Evolutionary conservation across 2,329 filamentous ascomycete species (phyloP).

Genomic region (Pseudogymnoascus sp.): DNA sequence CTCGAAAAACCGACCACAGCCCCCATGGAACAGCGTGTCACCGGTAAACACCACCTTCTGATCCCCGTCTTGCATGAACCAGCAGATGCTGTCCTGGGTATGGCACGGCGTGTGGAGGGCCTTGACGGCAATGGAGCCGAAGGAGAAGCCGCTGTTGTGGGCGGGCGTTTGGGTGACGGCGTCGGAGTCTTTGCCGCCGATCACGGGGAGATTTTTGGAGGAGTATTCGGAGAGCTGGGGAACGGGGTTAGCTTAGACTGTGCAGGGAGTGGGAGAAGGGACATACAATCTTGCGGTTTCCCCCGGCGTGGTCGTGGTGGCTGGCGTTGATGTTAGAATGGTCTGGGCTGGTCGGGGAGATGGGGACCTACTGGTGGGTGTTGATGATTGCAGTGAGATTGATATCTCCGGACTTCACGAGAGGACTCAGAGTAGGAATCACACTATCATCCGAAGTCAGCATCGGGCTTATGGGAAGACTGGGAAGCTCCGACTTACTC

Average conservation of each 20-base stretch:
- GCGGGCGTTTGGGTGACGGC: slow-evolving; percentile 69
- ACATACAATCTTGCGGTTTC: slow-evolving; percentile 72
- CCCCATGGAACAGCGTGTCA: slow-evolving; percentile 76
- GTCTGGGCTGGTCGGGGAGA: not conserved
- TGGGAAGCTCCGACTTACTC: slow-evolving; percentile 47
- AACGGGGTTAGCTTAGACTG: not conserved
- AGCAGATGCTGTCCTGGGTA: slow-evolving; percentile 98
- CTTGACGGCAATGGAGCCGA: slow-evolving; percentile 76
- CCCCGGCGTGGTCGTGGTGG: slow-evolving; percentile 90
- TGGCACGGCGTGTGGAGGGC: slow-evolving; percentile 95
- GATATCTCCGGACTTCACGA: slow-evolving; percentile 62
- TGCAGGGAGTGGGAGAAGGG: slow-evolving; percentile 10
- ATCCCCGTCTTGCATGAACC: slow-evolving; percentile 73
- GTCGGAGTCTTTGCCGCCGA: slow-evolving; percentile 81
- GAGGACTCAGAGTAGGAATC: slow-evolving; percentile 60
- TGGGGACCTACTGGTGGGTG: slow-evolving; percentile 75
- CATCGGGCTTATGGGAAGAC: not conserved
- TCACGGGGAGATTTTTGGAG: slow-evolving; percentile 49
- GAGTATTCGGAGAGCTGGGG: slow-evolving; percentile 24
- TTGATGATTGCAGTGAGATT: slow-evolving; percentile 88
- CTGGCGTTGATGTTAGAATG: slow-evolving; percentile 37
- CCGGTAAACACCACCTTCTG: slow-evolving; percentile 85
- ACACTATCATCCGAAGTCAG: slow-evolving; percentile 38
- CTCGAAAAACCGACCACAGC: slow-evolving; percentile 95
- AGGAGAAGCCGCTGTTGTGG: slow-evolving; percentile 69